A percentile compares a stretch with the other conserved stretches of the same genome.
Evolutionary conservation across 2,329 filamentous ascomycete genomes (phyloP).

Genomic region (Aspergillus sp.): DNA sequence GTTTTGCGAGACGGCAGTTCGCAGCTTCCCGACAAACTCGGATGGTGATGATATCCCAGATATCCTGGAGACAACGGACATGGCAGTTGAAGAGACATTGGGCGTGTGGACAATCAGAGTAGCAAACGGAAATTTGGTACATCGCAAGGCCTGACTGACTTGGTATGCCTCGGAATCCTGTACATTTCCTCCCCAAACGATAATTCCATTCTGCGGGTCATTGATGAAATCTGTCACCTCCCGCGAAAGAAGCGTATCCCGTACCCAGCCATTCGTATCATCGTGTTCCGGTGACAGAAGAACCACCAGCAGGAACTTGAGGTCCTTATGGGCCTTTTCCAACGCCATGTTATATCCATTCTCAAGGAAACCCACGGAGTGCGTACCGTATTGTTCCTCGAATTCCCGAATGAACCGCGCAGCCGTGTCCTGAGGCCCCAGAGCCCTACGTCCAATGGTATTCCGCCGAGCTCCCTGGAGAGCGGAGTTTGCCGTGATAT

Average conservation of each 20-base stretch:
- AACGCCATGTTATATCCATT: conserved; percentile 86
- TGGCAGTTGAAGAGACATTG: conserved; percentile 70
- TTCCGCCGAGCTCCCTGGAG: conserved; percentile 41
- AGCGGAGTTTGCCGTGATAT: conserved; percentile 42
- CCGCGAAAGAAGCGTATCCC: conserved; percentile 68
- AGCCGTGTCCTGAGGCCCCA: conserved; percentile 80
- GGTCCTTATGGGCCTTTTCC: conserved; percentile 78
- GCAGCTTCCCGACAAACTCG: conserved; percentile 69
- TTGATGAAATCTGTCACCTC: conserved; percentile 68
- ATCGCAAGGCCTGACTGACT: conserved; percentile 75
- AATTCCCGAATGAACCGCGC: conserved; percentile 86
- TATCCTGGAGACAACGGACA: conserved; percentile 80
- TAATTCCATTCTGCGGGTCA: conserved; percentile 65
- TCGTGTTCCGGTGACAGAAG: conserved; percentile 91
- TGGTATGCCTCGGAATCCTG: conserved; percentile 92
- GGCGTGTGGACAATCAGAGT: conserved; percentile 82
- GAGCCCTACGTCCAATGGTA: conserved; percentile 61
- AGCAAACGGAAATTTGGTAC: conserved; percentile 87
- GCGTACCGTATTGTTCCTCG: conserved; percentile 77
- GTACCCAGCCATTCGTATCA: conserved; percentile 73
- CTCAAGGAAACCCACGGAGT: conserved; percentile 66
- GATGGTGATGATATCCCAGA: conserved; percentile 61
- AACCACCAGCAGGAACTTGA: conserved; percentile 85
- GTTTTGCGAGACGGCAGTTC: conserved; percentile 64
- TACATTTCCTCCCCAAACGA: conserved; percentile 89